Evolutionary conservation across 78 protist genomes (phyloP), one percentile per base, ranked within the genome.

Genomic region (Pelomyxa schiedti): DNA sequence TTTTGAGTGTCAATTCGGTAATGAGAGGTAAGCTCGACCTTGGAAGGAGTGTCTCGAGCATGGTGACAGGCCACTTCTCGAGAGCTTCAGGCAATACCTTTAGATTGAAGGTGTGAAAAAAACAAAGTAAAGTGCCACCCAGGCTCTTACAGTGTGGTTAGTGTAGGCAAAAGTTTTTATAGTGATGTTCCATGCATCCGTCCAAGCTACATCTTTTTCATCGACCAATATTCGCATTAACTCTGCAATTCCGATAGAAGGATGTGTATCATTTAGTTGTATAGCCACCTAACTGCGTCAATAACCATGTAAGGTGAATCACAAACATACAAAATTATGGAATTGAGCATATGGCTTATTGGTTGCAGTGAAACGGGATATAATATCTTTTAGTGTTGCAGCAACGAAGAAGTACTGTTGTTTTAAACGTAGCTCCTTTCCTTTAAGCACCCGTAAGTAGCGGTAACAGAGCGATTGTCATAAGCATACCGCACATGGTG

Each of bases 201-300:
- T 91, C 90, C 91, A 95, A 36, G n/a, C 66, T 16, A 78, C 26
- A 26, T 68, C 67, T 64, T 90, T 89, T 29, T 86, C 88, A 70
- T 95, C 99, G 29, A 93, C 8, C 8, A 95, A 82, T 8, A 92
- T 71, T 43, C 96, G 83, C 90, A 94, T 70, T 37, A 87, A 40
- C 66, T 91, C 95, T 16, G 83, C 89, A 4, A 90, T 69, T 77
- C 90, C 95, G 38, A 95, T 81, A 47, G 96, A 71, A 7, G 99
- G 99, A 78, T 95, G 99, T 3, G 99, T 95, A 74, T 95, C 99
- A 74, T 95, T 95, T 66, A 93, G 86, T 77, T 95, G 99, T 63
- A 95, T 80, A 42, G 93, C 93, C 24, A 77, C 89, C 85, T 86
- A 72, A 9, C 40, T n/a, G n/a, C n/a, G n/a, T n/a, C n/a, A n/a